Evolutionary conservation across 2,329 filamentous ascomycete species (phyloP).

Genomic region (Scedosporium aurantiacum): DNA sequence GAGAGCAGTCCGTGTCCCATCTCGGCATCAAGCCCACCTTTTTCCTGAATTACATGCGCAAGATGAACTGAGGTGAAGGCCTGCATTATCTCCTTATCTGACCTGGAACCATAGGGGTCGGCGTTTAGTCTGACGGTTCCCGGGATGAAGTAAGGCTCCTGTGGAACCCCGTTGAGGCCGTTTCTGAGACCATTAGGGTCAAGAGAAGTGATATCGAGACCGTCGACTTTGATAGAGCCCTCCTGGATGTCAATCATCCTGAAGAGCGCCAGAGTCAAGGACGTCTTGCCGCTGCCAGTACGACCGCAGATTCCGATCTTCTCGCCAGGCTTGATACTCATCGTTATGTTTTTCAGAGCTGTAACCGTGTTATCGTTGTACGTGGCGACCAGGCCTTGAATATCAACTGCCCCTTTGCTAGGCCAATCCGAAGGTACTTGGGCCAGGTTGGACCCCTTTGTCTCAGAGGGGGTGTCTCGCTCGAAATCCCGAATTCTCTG

Average conservation of each 20-base stretch:
- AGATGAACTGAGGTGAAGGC: constrained; percentile 33
- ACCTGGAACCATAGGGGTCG: constrained; percentile 25
- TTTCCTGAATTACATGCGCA: constrained; percentile 23
- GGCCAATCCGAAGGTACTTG: constrained; percentile 2
- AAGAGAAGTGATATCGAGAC: constrained; percentile 18
- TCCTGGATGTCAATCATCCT: constrained; percentile 18
- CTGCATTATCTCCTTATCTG: constrained; percentile 26
- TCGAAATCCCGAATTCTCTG: constrained; percentile 7
- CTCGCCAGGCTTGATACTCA: constrained; percentile 2
- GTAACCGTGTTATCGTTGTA: constrained; percentile 3
- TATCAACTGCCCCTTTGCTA: constrained; percentile 3
- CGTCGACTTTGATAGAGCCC: constrained; percentile 31
- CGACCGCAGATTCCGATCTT: constrained; percentile 9
- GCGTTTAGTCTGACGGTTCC: constrained; percentile 34
- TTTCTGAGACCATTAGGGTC: constrained; percentile 12
- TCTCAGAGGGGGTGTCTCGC: constrained; percentile 4
- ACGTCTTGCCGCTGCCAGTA: constrained; percentile 5
- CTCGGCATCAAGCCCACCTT: constrained; percentile 20
- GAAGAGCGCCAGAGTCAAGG: not conserved
- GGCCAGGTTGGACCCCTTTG: not conserved
- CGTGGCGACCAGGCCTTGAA: constrained; percentile 4
- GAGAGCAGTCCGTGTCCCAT: constrained; percentile 16
- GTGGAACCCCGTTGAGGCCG: constrained; percentile 29
- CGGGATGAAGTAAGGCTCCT: constrained; percentile 35
- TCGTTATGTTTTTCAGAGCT: not conserved